Percentiles rank a stretch among this genome's conserved stretches.
Evolutionary conservation across 768 basidiomycete species (phyloP).

Genomic region (Xanthoconium stramineum): DNA sequence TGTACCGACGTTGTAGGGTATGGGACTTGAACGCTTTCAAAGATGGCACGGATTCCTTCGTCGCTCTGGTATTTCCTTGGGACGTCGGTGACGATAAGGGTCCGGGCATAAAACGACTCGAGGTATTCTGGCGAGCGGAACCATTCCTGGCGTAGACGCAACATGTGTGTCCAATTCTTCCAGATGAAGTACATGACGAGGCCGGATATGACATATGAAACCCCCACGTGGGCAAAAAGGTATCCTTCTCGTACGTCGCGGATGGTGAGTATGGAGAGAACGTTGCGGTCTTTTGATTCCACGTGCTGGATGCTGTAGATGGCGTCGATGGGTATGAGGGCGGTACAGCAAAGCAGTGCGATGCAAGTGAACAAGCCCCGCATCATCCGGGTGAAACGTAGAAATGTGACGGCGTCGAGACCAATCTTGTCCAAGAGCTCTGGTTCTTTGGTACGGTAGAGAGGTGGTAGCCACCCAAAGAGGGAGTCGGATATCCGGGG

Average conservation of each 20-base stretch:
- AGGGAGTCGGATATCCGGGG: slow-evolving; percentile 80
- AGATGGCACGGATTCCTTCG: slow-evolving; percentile 74
- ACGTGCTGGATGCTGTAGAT: slow-evolving; percentile 77
- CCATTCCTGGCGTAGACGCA: slow-evolving; percentile 78
- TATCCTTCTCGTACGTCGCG: slow-evolving; percentile 69
- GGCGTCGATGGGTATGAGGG: slow-evolving; percentile 86
- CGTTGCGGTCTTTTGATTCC: slow-evolving; percentile 45
- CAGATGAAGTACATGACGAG: slow-evolving; percentile 71
- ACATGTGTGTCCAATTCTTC: slow-evolving; percentile 73
- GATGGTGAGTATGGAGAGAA: slow-evolving; percentile 81
- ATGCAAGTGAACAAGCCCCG: slow-evolving; percentile 68
- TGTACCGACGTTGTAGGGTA: slow-evolving; percentile 92
- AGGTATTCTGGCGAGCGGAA: slow-evolving; percentile 89
- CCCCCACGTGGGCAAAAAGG: slow-evolving; percentile 82
- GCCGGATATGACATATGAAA: slow-evolving; percentile 77
- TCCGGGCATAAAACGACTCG: slow-evolving; percentile 90
- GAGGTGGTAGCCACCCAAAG: slow-evolving; percentile 87
- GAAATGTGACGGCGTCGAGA: slow-evolving; percentile 88
- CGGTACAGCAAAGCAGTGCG: slow-evolving; percentile 58
- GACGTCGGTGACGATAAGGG: slow-evolving; percentile 78
- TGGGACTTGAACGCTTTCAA: slow-evolving; percentile 71
- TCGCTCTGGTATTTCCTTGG: slow-evolving; percentile 81
- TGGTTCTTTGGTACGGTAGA: slow-evolving; percentile 81
- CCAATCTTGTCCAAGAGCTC: slow-evolving; percentile 86
- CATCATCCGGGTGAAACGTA: slow-evolving; percentile 87